A percentile compares a stretch with the other conserved stretches of the same genome.
These are phyloP conservation scores for Salix arbutifolia DNA, from an alignment of 345 rosid genomes.

Conservation along the genomic window DNA sequence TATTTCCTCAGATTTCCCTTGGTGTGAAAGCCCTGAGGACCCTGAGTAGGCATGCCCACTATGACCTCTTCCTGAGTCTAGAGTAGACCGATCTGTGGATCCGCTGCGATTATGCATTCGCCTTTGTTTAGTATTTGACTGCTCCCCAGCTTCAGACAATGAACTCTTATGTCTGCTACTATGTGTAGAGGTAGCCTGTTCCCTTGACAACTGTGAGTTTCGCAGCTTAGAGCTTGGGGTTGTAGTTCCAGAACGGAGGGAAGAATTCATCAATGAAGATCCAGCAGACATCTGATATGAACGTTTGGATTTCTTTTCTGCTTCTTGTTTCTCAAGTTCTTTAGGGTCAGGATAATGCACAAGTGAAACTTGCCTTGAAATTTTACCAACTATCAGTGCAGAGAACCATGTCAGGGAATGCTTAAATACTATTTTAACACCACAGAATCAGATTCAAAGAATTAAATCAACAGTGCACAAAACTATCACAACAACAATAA, in stretches of 20 bases:
- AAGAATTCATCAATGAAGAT: slow-evolving; percentile 33
- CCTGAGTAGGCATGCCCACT: slow-evolving; percentile 29
- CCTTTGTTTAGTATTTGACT: slow-evolving; percentile 37
- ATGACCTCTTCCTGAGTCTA: slow-evolving; percentile 20
- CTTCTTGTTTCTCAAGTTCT: slow-evolving; percentile 39
- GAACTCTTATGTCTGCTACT: slow-evolving; percentile 45
- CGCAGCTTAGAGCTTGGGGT: slow-evolving; percentile 28
- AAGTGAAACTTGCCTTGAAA: slow-evolving; percentile 54
- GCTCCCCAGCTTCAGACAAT: slow-evolving; percentile 28
- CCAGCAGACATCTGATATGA: slow-evolving; percentile 27
- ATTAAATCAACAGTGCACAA: too few relatives aligned
- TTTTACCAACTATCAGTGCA: slow-evolving; percentile 49
- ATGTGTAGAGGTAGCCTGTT: slow-evolving; percentile 34
- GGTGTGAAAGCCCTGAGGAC: slow-evolving; percentile 27
- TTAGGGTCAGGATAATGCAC: slow-evolving; percentile 63
- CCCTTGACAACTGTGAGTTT: slow-evolving; percentile 21
- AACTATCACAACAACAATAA: too few relatives aligned
- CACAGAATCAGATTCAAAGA: too few relatives aligned
- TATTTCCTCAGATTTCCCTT: slow-evolving; percentile 28
- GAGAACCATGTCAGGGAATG: background rate
- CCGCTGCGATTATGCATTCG: slow-evolving; percentile 11
- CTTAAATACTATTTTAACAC: background rate
- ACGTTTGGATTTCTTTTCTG: slow-evolving; percentile 21
- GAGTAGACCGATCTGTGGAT: slow-evolving; percentile 21
- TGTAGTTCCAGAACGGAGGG: slow-evolving; percentile 29